Conservation (phyloP, 768 basidiomycete genomes). For the Rhodosporidiobolus odoratus region DNA sequence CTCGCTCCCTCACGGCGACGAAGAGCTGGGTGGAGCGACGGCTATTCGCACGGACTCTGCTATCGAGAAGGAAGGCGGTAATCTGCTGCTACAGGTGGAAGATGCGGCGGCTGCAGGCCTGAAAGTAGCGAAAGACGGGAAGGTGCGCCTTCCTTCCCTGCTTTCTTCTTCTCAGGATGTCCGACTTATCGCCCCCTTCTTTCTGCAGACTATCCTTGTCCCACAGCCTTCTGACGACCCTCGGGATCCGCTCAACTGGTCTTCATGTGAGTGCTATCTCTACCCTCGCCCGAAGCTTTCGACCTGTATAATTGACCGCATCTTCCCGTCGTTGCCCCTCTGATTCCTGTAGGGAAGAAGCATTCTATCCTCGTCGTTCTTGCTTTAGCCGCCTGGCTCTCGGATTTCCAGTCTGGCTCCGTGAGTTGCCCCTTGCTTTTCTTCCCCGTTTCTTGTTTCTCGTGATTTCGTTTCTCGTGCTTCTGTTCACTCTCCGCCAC, state of each 20-base stretch:
- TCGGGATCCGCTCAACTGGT: conserved; percentile 44
- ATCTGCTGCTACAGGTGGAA: conserved; percentile 9
- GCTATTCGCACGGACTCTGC: conserved; percentile 14
- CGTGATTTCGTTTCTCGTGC: neutral
- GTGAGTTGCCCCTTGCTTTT: conserved; percentile 22
- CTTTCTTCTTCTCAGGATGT: neutral
- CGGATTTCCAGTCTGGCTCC: conserved; percentile 34
- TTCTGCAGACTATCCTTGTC: conserved; percentile 47
- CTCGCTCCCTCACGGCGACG: neutral
- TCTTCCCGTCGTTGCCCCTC: neutral
- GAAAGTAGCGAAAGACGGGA: conserved; percentile 28
- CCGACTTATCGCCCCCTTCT: neutral
- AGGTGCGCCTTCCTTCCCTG: conserved; percentile 2
- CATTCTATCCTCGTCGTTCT: conserved; percentile 29
- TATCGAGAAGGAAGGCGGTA: conserved; percentile 26
- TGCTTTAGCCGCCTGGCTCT: conserved; percentile 11
- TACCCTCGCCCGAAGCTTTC: too few relatives aligned
- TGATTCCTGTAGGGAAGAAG: conserved; percentile 33
- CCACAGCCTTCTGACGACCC: conserved; percentile 48
- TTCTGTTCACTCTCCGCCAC: neutral
- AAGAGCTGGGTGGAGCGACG: conserved; percentile 5
- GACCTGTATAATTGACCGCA: neutral
- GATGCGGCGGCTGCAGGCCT: conserved; percentile 12
- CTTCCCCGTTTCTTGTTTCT: neutral
- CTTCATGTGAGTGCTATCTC: neutral